These are phyloP conservation scores for Penicillium steckii DNA, from an alignment of 495 filamentous ascomycete genomes.

Conservation along the genomic window DNA sequence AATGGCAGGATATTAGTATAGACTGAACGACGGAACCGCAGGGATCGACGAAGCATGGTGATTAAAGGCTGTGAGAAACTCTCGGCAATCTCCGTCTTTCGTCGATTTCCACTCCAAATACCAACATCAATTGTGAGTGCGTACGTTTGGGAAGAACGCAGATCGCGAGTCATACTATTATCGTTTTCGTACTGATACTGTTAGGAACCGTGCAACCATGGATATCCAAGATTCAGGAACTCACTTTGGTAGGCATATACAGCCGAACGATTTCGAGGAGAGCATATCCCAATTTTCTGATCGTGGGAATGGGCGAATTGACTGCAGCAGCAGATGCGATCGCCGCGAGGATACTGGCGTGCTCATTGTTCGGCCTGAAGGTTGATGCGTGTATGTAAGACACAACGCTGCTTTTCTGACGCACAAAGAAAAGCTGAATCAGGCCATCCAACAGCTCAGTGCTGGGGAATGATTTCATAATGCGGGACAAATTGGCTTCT, in stretches of 20 bases:
- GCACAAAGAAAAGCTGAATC: conserved; percentile 58
- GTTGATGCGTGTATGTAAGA: conserved; percentile 59
- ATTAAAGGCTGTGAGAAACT: conserved; percentile 52
- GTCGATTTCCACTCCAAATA: conserved; percentile 64
- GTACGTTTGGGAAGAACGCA: conserved; percentile 55
- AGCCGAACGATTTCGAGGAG: conserved; percentile 59
- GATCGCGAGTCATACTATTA: conserved; percentile 52
- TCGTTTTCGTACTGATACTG: conserved; percentile 55
- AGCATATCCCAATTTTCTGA: conserved; percentile 62
- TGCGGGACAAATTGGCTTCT: conserved; percentile 40
- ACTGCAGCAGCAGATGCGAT: conserved; percentile 57
- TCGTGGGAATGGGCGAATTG: conserved; percentile 50
- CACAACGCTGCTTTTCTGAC: conserved; percentile 46
- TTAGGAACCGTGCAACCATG: background rate
- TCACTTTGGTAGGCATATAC: conserved; percentile 47
- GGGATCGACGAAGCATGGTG: conserved; percentile 47
- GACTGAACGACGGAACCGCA: conserved; percentile 33
- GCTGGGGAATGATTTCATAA: conserved; percentile 60
- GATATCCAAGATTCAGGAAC: background rate
- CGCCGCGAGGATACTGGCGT: conserved; percentile 55
- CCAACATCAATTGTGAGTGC: conserved; percentile 56
- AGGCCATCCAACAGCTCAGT: conserved; percentile 57
- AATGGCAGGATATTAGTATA: conserved; percentile 44
- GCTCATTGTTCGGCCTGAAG: conserved; percentile 47
- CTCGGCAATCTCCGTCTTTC: conserved; percentile 69